Evolutionary conservation across 1,139 yeast genomes (phyloP), one percentile per base, ranked within the genome.

Genomic region (Taiozyma onychis): DNA sequence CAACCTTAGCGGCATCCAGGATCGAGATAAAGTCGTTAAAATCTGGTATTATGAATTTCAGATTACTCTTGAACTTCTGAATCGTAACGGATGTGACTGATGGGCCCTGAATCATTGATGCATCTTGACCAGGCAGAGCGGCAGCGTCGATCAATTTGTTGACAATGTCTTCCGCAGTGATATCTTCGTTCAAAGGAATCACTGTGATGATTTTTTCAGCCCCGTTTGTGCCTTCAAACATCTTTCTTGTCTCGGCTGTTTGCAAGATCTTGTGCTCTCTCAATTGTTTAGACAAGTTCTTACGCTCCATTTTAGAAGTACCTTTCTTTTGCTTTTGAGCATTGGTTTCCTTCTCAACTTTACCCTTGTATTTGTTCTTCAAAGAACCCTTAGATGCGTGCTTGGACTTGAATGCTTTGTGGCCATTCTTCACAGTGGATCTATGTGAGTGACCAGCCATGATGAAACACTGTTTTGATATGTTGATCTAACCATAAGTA

Each of bases 331-430:
- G 69, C 62, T 72, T 80, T 27, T 64, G 63, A 5, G 55, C 47
- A 43, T 70, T 69, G 41, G 70, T 64, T 22, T 73, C 69, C 62
- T 85, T 87, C 64, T 91, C 98, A 39, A 93, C 89, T 67, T 89
- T 90, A 55, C 98, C 98, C 67, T 91, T 91, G 59, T 74, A 75
- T 53, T 80, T 75, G 56, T 88, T 86, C 66, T 89, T 91, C 62
- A 90, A 67, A 49, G 90, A 82, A 51, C 97, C 88, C 65, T 93
- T 93, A n/a, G 95, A 80, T 22, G 97, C 81, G 73, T 93, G 98
- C 64, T 83, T 85, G 8, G 96, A 82, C 66, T 93, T 93, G 77
- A 89, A 93, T 11, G 93, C 78, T 71, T 93, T 93, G 62, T 91
- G 96, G 49, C 83, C 83, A 66, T 84, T 85, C 69, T 89, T 91